Evolutionary conservation across 2,329 filamentous ascomycete genomes (phyloP).

Genomic region (Myriosclerotinia curreyana): DNA sequence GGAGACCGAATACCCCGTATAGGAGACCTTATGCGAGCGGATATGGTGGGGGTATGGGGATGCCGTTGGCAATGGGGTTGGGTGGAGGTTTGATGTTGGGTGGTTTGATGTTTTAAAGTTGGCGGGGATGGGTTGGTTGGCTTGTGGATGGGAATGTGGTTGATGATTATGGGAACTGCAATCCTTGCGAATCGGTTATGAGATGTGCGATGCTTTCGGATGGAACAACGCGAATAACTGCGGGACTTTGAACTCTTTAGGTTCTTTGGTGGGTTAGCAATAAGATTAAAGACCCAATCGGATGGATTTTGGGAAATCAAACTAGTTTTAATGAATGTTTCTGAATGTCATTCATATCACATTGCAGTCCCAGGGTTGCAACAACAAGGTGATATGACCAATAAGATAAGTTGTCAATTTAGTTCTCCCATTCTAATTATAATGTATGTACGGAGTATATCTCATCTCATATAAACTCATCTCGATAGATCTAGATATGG

Average conservation of each 20-base stretch:
- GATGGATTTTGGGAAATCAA: background rate
- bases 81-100: conserved; percentile 48
- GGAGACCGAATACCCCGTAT: conserved; percentile 50
- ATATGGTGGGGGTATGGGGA: conserved; percentile 46
- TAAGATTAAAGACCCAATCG: background rate
- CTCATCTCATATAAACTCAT: background rate
- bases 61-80: conserved; percentile 46
- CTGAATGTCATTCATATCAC: background rate
- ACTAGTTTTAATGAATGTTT: background rate
- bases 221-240: background rate
- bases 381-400: background rate
- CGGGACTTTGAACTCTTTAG: background rate
- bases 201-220: background rate
- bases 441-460: background rate
- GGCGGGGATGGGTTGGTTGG: background rate
- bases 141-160: too few relatives aligned
- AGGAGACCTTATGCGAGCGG: conserved; percentile 44
- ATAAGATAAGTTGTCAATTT: background rate
- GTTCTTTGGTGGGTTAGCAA: too few relatives aligned
- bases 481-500: background rate
- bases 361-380: background rate
- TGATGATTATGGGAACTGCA: background rate
- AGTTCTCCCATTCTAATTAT: too few relatives aligned
- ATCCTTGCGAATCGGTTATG: background rate
- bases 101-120: conserved; percentile 40